Percentiles rank a stretch among this genome's conserved stretches.
Evolutionary conservation across 306 rosid genomes (phyloP).

Genomic region (Betula pendula): DNA sequence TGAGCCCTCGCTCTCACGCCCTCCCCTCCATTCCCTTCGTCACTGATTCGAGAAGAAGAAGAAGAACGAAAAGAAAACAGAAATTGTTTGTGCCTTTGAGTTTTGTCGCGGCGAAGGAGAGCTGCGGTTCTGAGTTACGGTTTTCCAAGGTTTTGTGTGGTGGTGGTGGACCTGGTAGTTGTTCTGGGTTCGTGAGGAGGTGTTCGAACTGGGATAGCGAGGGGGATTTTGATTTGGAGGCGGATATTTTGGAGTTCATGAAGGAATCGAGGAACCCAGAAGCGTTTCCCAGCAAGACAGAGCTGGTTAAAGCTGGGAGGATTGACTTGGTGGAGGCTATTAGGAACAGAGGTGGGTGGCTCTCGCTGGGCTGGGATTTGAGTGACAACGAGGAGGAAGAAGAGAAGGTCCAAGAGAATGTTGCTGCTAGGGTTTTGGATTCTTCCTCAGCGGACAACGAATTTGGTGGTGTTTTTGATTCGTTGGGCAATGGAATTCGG

Average conservation of each 20-base stretch:
- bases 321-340: constrained; percentile 76
- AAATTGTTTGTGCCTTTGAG: constrained; percentile 10
- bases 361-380: constrained; percentile 81
- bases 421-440: not conserved
- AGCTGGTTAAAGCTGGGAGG: constrained; percentile 76
- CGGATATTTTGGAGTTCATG: constrained; percentile 87
- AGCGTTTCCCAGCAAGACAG: constrained; percentile 70
- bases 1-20: constrained; percentile 8
- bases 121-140: constrained; percentile 20
- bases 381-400: constrained; percentile 33
- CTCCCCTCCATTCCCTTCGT: constrained; percentile 26
- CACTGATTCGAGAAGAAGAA: constrained; percentile 1
- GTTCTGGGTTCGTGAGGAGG: constrained; percentile 49
- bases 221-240: constrained; percentile 59
- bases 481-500: constrained; percentile 22
- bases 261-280: constrained; percentile 53
- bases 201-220: constrained; percentile 51
- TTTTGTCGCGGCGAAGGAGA: constrained; percentile 18
- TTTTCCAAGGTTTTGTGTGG: constrained; percentile 30
- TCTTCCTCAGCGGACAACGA: not conserved
- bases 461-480: constrained; percentile 19
- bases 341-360: constrained; percentile 75
- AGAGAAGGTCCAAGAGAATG: constrained; percentile 12
- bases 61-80: constrained; percentile 4
- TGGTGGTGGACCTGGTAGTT: constrained; percentile 19